phyloP scores from a whole-genome alignment of 139 green algal genomes.

The Picochlorum sp. region DNA sequence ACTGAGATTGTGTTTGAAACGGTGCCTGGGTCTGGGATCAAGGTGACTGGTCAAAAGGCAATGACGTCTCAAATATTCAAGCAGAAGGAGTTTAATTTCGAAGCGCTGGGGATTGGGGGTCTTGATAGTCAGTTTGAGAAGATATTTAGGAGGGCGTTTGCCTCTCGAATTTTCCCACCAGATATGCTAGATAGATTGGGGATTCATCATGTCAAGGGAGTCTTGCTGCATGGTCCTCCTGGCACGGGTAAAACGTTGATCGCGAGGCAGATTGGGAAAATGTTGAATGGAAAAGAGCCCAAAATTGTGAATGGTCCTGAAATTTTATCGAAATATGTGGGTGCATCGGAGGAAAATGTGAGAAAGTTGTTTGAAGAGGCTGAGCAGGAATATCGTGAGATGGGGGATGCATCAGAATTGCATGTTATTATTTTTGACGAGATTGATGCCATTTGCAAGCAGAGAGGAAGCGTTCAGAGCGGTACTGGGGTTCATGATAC shows the following conservation, averaged over 20 bases:
- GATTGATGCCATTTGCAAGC: slow-evolving; percentile 99
- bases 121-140: slow-evolving; percentile 92
- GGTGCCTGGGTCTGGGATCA: slow-evolving; percentile 39
- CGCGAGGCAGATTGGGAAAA: slow-evolving; percentile 96
- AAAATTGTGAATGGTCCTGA: slow-evolving; percentile 82
- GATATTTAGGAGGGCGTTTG: slow-evolving; percentile 96
- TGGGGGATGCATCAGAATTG: slow-evolving; percentile 60
- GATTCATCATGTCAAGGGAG: slow-evolving; percentile 94
- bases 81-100: slow-evolving; percentile 89
- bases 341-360: slow-evolving; percentile 94
- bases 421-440: slow-evolving; percentile 99
- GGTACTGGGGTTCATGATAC: slow-evolving; percentile 92
- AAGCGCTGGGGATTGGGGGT: slow-evolving; percentile 94
- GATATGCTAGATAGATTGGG: slow-evolving; percentile 79
- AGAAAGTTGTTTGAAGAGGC: slow-evolving; percentile 79
- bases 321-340: slow-evolving; percentile 91
- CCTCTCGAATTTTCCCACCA: slow-evolving; percentile 86
- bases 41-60: slow-evolving; percentile 60
- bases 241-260: slow-evolving; percentile 96
- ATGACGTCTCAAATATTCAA: slow-evolving; percentile 87
- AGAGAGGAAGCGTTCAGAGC: slow-evolving; percentile 64
- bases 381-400: slow-evolving; percentile 9
- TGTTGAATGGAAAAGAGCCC: slow-evolving; percentile 97
- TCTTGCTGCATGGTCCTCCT: slow-evolving; percentile 69
- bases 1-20: slow-evolving; percentile 62